Percentiles rank a stretch among this genome's conserved stretches.
phyloP scores from a whole-genome alignment of 371 early-diverging fungal species.

The Chytridium lagenaria region DNA sequence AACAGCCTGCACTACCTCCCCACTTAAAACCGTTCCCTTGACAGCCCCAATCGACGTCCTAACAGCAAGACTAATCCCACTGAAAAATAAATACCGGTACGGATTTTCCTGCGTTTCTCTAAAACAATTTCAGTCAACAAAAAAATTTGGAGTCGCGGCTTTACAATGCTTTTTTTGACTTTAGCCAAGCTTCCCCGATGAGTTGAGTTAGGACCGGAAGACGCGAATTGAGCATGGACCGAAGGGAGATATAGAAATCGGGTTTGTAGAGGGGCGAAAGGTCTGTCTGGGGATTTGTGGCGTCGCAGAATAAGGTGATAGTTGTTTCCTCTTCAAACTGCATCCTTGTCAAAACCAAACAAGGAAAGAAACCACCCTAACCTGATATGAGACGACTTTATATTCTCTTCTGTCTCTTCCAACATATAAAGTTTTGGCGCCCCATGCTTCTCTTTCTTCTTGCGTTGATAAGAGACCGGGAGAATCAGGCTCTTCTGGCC shows the following conservation, averaged over 20 bases:
- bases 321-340: constrained; percentile 21
- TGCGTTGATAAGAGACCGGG: neutral
- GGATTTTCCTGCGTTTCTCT: constrained; percentile 14
- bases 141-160: neutral
- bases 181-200: neutral
- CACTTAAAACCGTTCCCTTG: neutral
- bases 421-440: constrained; percentile 13
- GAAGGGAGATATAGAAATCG: neutral
- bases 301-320: constrained; percentile 4
- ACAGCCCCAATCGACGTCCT: constrained; percentile 1
- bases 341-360: no score
- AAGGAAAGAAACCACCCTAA: no score
- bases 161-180: constrained; percentile 7
- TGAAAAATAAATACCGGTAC: constrained; percentile 20
- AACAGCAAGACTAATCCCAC: neutral
- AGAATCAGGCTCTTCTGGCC: constrained; percentile 9
- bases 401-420: constrained; percentile 7
- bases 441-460: neutral
- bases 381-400: constrained; percentile 15
- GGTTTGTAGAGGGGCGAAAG: neutral
- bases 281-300: neutral
- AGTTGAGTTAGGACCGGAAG: neutral
- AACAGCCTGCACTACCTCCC: neutral
- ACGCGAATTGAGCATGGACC: neutral
- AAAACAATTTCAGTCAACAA: neutral